Percentiles rank a stretch among this genome's conserved stretches.
phyloP scores from a whole-genome alignment of 2,329 filamentous ascomycete species.

The Byssochlamys sp. region DNA sequence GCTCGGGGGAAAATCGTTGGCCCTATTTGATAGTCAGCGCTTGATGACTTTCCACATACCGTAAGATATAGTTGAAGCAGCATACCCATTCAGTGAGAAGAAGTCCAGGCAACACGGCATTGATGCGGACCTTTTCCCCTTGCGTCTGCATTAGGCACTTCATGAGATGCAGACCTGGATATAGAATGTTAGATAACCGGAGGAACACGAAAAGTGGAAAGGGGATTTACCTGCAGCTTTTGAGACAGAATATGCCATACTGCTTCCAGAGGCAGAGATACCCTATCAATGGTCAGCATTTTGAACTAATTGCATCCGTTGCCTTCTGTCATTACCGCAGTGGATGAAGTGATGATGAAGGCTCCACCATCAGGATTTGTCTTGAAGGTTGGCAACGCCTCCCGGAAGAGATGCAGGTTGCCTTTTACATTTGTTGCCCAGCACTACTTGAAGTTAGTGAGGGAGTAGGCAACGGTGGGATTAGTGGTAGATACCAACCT shows the following conservation, averaged over 20 bases:
- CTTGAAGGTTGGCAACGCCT: constrained; percentile 50
- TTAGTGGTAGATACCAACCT: constrained; percentile 29
- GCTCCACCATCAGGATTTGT: constrained; percentile 54
- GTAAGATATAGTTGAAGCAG: neutral
- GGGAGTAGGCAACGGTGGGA: constrained; percentile 13
- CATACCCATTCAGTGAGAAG: constrained; percentile 59
- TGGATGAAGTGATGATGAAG: constrained; percentile 54
- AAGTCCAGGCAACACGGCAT: constrained; percentile 56
- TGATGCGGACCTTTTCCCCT: constrained; percentile 53
- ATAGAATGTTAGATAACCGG: neutral
- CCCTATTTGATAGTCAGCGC: constrained; percentile 32
- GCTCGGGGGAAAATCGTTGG: constrained; percentile 48
- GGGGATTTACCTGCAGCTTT: constrained; percentile 55
- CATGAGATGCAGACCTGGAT: constrained; percentile 52
- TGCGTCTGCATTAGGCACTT: constrained; percentile 55
- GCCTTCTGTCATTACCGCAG: constrained; percentile 40
- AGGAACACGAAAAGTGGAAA: neutral
- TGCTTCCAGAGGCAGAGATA: constrained; percentile 43
- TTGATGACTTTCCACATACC: neutral
- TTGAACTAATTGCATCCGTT: neutral
- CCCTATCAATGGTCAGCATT: constrained; percentile 27
- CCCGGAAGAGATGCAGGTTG: constrained; percentile 45
- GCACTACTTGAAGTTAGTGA: constrained; percentile 32
- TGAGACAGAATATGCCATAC: constrained; percentile 64
- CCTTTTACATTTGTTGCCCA: constrained; percentile 55